These are phyloP conservation scores for Kurtzmaniella cleridarum DNA, from an alignment of 805 yeast species.

Conservation along the genomic window DNA sequence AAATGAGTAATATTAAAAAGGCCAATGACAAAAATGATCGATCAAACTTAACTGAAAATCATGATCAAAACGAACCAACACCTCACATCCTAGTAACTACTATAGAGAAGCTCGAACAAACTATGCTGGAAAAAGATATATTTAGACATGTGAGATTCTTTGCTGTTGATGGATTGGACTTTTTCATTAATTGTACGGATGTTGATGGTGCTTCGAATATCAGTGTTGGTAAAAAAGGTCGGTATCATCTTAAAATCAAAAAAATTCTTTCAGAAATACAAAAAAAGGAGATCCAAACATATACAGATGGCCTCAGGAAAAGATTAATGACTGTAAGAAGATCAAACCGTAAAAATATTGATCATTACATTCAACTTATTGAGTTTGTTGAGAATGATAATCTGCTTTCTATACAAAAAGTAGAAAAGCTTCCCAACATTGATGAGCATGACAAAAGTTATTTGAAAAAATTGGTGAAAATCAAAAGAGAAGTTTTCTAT, in stretches of 20 bases:
- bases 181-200: constrained; percentile 11
- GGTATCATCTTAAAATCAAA: constrained; percentile 10
- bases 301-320: constrained; percentile 3
- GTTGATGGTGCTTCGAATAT: constrained; percentile 4
- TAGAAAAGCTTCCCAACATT: neutral
- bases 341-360: neutral
- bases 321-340: constrained; percentile 4
- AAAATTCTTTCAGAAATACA: constrained; percentile 10
- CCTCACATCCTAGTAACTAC: constrained; percentile 19
- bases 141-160: constrained; percentile 9
- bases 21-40: too few species aligned
- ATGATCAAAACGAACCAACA: neutral
- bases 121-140: constrained; percentile 4
- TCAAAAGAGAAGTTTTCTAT: constrained; percentile 12
- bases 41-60: neutral
- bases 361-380: constrained; percentile 2
- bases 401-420: constrained; percentile 2
- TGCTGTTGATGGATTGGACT: constrained; percentile 20
- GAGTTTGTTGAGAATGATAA: constrained; percentile 4
- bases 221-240: constrained; percentile 10
- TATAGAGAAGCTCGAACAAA: neutral
- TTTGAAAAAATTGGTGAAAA: constrained; percentile 9
- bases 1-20: too few species aligned
- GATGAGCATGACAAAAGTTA: constrained; percentile 3
- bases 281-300: constrained; percentile 6